Evolutionary conservation across 208 protist species (phyloP).

Genomic region (Crithidia mellificae): DNA sequence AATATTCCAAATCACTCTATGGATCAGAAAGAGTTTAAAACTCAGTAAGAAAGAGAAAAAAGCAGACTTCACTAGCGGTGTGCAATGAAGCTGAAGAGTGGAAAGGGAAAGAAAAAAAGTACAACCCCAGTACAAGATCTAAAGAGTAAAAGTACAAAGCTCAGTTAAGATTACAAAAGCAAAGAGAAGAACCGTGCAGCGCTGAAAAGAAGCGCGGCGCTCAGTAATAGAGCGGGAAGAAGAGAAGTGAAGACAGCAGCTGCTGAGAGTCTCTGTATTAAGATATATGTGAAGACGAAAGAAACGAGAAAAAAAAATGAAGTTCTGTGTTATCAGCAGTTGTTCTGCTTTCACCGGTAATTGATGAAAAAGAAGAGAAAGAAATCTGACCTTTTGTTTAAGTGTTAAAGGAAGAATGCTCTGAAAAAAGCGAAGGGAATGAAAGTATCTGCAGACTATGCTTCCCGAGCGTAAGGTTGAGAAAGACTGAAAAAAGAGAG

Average conservation of each 20-base stretch:
- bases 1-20: too few species aligned
- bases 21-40: too few species aligned
- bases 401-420: slow-evolving; percentile 3
- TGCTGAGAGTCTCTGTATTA: background rate
- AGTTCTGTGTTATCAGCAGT: too few species aligned
- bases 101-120: slow-evolving; percentile 10
- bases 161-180: too few species aligned
- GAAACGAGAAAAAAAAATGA: too few species aligned
- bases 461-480: too few species aligned
- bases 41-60: background rate
- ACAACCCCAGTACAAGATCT: background rate
- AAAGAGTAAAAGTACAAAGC: too few species aligned
- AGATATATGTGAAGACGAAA: background rate
- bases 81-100: too few species aligned
- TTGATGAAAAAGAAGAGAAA: too few species aligned
- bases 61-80: too few species aligned
- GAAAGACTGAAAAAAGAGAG: too few species aligned
- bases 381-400: slow-evolving; percentile 1
- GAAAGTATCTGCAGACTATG: background rate
- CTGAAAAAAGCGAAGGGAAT: slow-evolving; percentile 29
- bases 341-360: slow-evolving; percentile 19
- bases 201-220: background rate
- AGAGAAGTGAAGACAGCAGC: background rate
- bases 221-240: background rate
- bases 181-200: too few species aligned